phyloP scores from a whole-genome alignment of 2,329 filamentous ascomycete genomes.

The Eurotiales sp. region DNA sequence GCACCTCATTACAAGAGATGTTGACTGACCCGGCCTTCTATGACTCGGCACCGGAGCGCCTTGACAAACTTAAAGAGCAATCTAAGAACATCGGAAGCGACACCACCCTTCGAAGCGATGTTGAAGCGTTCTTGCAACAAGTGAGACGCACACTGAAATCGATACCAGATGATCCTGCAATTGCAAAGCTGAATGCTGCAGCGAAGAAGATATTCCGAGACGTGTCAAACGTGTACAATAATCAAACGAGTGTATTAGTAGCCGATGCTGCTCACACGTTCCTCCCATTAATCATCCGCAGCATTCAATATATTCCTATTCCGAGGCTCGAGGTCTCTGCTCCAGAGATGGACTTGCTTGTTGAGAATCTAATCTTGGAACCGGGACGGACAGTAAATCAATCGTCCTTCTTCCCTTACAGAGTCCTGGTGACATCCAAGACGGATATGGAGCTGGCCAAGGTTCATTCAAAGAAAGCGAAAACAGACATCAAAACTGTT shows the following conservation, averaged over 20 bases:
- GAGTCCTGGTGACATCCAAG: constrained; percentile 73
- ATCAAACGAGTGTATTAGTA: constrained; percentile 67
- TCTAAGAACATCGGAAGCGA: constrained; percentile 58
- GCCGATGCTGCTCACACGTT: constrained; percentile 76
- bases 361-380: constrained; percentile 88
- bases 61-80: constrained; percentile 57
- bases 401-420: constrained; percentile 85
- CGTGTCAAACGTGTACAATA: constrained; percentile 62
- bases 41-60: constrained; percentile 66
- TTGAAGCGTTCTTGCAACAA: constrained; percentile 69
- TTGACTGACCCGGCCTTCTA: constrained; percentile 84
- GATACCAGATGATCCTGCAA: constrained; percentile 66
- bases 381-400: constrained; percentile 79
- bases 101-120: constrained; percentile 66
- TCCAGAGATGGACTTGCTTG: constrained; percentile 75
- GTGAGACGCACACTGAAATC: constrained; percentile 64
- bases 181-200: constrained; percentile 66
- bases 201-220: constrained; percentile 65
- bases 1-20: constrained; percentile 72
- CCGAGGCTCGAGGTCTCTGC: constrained; percentile 83
- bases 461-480: constrained; percentile 63
- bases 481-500: constrained; percentile 64
- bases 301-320: constrained; percentile 83
- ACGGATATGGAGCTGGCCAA: constrained; percentile 86
- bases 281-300: constrained; percentile 70